These are phyloP conservation scores for Raphanus hybrid DNA, from an alignment of 441 rosid genomes.

Conservation along the genomic window DNA sequence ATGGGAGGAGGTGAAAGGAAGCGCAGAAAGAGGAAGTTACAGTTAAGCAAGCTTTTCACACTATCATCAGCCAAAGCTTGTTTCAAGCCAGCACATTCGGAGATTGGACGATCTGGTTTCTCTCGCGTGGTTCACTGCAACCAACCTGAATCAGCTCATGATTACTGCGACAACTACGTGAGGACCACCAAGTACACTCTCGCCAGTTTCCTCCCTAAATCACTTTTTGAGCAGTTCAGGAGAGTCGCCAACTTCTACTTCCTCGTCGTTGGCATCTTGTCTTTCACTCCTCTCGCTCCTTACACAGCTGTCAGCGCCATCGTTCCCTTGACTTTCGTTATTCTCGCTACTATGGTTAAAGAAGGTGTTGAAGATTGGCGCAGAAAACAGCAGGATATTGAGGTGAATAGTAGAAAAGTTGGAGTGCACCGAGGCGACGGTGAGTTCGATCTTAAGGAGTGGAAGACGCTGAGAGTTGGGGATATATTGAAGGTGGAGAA, in stretches of 20 bases:
- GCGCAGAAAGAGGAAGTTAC: constrained; percentile 55
- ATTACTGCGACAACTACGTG: constrained; percentile 59
- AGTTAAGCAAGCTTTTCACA: constrained; percentile 61
- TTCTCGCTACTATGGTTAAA: constrained; percentile 72
- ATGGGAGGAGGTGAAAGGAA: constrained; percentile 49
- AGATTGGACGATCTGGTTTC: constrained; percentile 66
- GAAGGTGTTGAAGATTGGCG: constrained; percentile 79
- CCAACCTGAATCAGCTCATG: constrained; percentile 55
- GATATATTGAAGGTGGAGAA: constrained; percentile 83
- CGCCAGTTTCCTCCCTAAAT: constrained; percentile 70
- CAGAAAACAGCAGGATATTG: constrained; percentile 74
- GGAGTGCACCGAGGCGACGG: constrained; percentile 71
- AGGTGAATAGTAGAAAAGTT: constrained; percentile 75
- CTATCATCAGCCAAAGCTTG: constrained; percentile 44
- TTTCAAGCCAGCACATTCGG: constrained; percentile 57
- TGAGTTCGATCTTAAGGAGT: constrained; percentile 52
- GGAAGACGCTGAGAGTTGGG: constrained; percentile 88
- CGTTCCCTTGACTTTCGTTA: constrained; percentile 61
- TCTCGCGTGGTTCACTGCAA: constrained; percentile 70
- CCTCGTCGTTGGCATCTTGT: constrained; percentile 59
- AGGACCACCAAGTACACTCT: constrained; percentile 66
- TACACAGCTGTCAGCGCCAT: constrained; percentile 58
- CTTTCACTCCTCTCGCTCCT: constrained; percentile 65
- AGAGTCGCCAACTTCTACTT: constrained; percentile 77
- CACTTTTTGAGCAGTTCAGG: constrained; percentile 77